Base-by-base conservation (phyloP, 441 rosid genomes). In the Arabidopsis lyrata region DNA sequence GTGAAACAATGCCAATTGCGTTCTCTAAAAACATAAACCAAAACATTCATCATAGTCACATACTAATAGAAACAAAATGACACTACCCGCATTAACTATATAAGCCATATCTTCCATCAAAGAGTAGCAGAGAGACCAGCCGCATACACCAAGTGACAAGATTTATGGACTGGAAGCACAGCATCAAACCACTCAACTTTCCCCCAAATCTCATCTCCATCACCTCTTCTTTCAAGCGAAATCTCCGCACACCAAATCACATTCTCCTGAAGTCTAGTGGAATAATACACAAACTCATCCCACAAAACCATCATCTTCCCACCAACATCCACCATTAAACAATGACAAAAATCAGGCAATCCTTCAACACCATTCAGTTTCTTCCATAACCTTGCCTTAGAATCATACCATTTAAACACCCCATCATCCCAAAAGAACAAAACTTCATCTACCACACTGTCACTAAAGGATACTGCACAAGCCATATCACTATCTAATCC, bases 221-320 rank as follows among this genome's bases (percentile, higher is more conserved):
- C n/a, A 12, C 54, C 27, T 1, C 55, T 4, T 8, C 55, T 50
- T 22, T 22, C 55, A 11, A 50, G 55, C 31, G 31, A 1, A 50
- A 50, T 50, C 55, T 22, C 31, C 31, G 55, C 55, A 22, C 55
- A 22, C 14, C 31, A 50, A 11, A 50, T 20, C 55, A 22, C 55
- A 10, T 50, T 20, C 5, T 50, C n/a, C 13, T 11, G 1, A 50
- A 8, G n/a, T 11, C 55, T 11, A 11, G 0, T 2, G 0, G 14
- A 49, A 49, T 20, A 1, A 48, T 18, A 20, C 29, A 20, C 7
- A 20, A 1, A 22, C 31, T 20, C 55, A 22, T 50, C 32, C 55
- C 32, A 50, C 55, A 50, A 50, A 10, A 22, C 31, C 55, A 50
- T 50, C 55, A 50, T 20, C 55, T 50, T 50, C 7, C 55, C 31